These are phyloP conservation scores for Paramecium sexaurelia DNA, from an alignment of 73 alveolate species.

Conservation along the genomic window DNA sequence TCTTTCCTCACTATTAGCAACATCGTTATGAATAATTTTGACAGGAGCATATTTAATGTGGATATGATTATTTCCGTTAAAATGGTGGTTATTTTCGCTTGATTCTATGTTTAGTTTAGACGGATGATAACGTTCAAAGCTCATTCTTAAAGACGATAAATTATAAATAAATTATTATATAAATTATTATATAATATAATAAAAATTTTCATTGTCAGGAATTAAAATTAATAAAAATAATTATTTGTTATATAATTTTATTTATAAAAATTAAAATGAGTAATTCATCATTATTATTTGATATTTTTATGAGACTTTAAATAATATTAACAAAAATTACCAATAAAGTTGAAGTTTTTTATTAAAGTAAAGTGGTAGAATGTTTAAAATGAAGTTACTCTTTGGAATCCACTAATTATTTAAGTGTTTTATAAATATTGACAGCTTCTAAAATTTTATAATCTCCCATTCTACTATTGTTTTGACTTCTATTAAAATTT, in stretches of 20 bases:
- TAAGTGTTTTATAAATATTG: background rate
- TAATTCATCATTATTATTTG: background rate
- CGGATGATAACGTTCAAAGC: conserved; percentile 43
- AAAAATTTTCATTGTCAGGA: background rate
- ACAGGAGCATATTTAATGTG: conserved; percentile 3
- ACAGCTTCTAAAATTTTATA: background rate
- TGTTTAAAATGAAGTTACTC: background rate
- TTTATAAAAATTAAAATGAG: background rate
- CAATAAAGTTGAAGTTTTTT: background rate
- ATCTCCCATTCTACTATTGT: background rate
- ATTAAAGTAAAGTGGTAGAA: background rate
- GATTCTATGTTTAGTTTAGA: background rate
- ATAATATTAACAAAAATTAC: background rate
- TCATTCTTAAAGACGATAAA: conserved; percentile 37
- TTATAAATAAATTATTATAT: conserved; percentile 17
- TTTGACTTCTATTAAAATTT: background rate
- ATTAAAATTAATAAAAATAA: background rate
- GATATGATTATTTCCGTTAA: background rate
- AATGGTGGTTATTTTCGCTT: background rate
- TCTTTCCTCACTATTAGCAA: conserved; percentile 32
- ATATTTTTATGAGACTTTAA: background rate
- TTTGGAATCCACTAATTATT: background rate
- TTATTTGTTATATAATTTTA: background rate
- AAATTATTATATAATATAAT: too few species aligned
- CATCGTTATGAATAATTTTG: background rate